Percentiles rank a stretch among this genome's conserved stretches.
Conservation (phyloP, 83 land plant genomes). For the Picea abies region DNA sequence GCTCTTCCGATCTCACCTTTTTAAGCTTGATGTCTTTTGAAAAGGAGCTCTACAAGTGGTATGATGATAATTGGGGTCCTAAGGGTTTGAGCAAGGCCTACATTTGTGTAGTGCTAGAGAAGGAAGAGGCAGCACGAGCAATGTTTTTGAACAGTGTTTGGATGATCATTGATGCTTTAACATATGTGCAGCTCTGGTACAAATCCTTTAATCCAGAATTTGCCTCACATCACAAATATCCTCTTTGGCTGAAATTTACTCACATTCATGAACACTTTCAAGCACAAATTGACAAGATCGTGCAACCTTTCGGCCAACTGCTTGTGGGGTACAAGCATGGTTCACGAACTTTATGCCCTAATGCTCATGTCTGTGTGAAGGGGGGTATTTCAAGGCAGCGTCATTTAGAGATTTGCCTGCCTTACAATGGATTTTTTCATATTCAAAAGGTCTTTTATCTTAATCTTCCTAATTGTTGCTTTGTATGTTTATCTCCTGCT, state of each 20-base stretch:
- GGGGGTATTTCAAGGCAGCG: not conserved
- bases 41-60: too few relatives aligned
- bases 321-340: not conserved
- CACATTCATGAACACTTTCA: not conserved
- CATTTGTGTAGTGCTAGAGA: not conserved
- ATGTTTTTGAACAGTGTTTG: not conserved
- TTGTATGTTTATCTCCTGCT: too few relatives aligned
- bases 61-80: not conserved
- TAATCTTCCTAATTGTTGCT: not conserved
- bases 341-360: not conserved
- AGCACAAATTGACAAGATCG: not conserved
- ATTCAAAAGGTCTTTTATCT: not conserved
- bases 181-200: not conserved
- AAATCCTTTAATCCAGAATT: not conserved
- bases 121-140: not conserved
- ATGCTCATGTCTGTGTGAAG: not conserved
- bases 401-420: not conserved
- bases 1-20: too few relatives aligned
- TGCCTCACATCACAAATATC: not conserved
- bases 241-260: not conserved
- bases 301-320: not conserved
- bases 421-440: not conserved
- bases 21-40: too few relatives aligned
- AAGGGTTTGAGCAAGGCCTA: not conserved
- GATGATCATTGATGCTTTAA: not conserved